Percentiles rank a stretch among this genome's conserved stretches.
These are phyloP conservation scores for Nelumbo lutea DNA, from an alignment of 164 flowering plant genomes.

Conservation along the genomic window DNA sequence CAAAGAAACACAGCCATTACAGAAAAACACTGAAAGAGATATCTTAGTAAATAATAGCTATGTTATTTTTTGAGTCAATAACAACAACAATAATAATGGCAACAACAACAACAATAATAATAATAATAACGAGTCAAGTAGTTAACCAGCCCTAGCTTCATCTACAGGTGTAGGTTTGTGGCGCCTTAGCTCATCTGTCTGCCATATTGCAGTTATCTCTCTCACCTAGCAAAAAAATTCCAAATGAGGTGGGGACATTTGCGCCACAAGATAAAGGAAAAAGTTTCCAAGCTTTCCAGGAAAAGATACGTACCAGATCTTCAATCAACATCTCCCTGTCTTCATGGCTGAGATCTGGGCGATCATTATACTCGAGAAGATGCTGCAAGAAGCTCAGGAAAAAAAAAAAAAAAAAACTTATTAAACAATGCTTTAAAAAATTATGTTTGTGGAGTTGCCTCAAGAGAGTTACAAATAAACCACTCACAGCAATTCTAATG, in stretches of 20 bases:
- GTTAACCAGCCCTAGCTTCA: slow-evolving; percentile 73
- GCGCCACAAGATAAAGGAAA: neutral
- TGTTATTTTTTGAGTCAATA: too few relatives aligned
- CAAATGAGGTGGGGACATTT: neutral
- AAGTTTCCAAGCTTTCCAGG: neutral
- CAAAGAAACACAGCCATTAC: slow-evolving; percentile 8
- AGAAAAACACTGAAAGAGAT: neutral
- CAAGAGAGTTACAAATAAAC: neutral
- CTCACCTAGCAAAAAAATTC: neutral
- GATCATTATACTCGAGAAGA: slow-evolving; percentile 74
- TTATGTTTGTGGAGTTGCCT: neutral
- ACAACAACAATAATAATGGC: too few relatives aligned
- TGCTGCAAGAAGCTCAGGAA: slow-evolving; percentile 45
- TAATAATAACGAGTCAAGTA: neutral
- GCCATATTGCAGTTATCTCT: too few relatives aligned
- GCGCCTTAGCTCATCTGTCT: too few relatives aligned
- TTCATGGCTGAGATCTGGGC: slow-evolving; percentile 77
- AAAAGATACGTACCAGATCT: slow-evolving; percentile 61
- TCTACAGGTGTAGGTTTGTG: too few relatives aligned
- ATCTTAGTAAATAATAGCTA: too few relatives aligned
- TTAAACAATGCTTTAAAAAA: neutral
- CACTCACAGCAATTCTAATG: slow-evolving; percentile 74
- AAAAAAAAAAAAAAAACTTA: neutral
- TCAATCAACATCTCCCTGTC: slow-evolving; percentile 86
- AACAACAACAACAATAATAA: too few relatives aligned